phyloP scores from a whole-genome alignment of 2,329 filamentous ascomycete species.

The Epichloe sp. region DNA sequence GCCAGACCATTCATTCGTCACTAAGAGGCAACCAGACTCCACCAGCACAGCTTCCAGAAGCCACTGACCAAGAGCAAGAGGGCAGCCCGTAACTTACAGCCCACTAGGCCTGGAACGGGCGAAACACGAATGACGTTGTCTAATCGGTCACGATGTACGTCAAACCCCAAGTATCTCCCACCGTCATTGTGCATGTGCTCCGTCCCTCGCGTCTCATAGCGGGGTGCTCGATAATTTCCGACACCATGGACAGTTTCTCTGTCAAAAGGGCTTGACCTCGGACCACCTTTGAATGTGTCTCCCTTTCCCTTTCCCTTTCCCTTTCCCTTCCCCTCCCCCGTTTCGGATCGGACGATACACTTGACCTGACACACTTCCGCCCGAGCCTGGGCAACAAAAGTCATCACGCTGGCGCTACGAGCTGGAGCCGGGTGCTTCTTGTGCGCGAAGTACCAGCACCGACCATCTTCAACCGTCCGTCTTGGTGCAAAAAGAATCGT shows the following conservation, averaged over 20 bases:
- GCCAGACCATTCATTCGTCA: background rate
- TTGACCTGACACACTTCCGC: background rate
- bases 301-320: background rate
- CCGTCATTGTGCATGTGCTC: background rate
- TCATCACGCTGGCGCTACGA: slow-evolving; percentile 7
- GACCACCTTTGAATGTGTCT: no score
- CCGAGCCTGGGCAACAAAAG: background rate
- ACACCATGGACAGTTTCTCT: background rate
- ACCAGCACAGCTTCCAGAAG: background rate
- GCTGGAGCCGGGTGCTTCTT: slow-evolving; percentile 2
- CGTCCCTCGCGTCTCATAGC: background rate
- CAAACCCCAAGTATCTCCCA: background rate
- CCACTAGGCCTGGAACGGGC: no score
- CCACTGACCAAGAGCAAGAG: no score
- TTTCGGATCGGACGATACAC: background rate
- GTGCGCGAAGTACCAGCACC: background rate
- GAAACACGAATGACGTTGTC: slow-evolving; percentile 1
- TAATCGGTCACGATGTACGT: background rate
- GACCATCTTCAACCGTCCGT: background rate
- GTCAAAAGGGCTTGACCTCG: background rate
- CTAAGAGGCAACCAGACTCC: background rate
- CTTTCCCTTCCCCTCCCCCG: background rate
- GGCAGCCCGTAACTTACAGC: no score
- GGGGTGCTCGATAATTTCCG: background rate
- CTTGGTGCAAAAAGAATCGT: background rate